These are phyloP conservation scores for Boletus tylopilopsis DNA, from an alignment of 768 basidiomycete genomes.

Conservation along the genomic window DNA sequence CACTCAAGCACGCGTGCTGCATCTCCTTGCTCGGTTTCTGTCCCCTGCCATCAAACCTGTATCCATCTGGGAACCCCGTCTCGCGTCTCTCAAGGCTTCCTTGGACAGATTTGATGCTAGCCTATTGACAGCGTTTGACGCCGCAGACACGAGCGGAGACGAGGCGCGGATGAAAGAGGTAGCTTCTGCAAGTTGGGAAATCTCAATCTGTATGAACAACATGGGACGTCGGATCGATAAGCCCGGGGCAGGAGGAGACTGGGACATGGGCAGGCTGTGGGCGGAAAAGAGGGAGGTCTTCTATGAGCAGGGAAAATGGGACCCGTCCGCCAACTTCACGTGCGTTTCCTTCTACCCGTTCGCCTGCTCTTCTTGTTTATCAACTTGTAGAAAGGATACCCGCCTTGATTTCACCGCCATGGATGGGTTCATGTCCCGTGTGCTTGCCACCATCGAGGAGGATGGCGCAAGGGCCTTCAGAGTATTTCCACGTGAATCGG, in stretches of 20 bases:
- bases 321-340: slow-evolving; percentile 80
- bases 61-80: slow-evolving; percentile 57
- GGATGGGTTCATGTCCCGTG: slow-evolving; percentile 80
- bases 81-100: slow-evolving; percentile 65
- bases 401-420: slow-evolving; percentile 86
- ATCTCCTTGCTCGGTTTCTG: slow-evolving; percentile 71
- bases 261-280: slow-evolving; percentile 96
- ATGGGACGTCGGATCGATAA: background rate
- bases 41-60: slow-evolving; percentile 70
- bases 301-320: slow-evolving; percentile 79
- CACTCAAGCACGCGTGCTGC: slow-evolving; percentile 64
- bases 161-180: slow-evolving; percentile 78
- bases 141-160: slow-evolving; percentile 68
- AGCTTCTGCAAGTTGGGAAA: slow-evolving; percentile 40
- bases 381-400: slow-evolving; percentile 41
- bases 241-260: slow-evolving; percentile 39
- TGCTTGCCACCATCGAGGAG: slow-evolving; percentile 60
- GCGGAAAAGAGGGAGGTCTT: slow-evolving; percentile 94
- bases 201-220: background rate
- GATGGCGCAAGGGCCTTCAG: slow-evolving; percentile 80
- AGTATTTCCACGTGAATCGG: slow-evolving; percentile 79
- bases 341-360: slow-evolving; percentile 31
- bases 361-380: background rate
- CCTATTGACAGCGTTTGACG: slow-evolving; percentile 84
- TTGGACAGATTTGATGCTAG: slow-evolving; percentile 87